Conservation (phyloP, 441 rosid genomes). For the Euphorbia corollata region DNA sequence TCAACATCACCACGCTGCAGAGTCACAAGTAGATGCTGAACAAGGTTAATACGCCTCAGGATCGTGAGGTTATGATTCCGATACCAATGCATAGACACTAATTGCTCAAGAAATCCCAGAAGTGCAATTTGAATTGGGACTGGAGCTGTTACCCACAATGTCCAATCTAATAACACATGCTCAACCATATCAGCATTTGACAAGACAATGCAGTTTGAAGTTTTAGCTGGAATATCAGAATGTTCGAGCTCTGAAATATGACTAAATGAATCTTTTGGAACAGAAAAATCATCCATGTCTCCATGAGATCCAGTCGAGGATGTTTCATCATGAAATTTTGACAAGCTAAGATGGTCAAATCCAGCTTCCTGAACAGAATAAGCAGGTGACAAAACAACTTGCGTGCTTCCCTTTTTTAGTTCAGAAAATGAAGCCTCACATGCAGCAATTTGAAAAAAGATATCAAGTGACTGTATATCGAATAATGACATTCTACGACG, state of each 20-base stretch:
- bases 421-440: conserved; percentile 98
- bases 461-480: conserved; percentile 97
- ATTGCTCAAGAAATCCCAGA: conserved; percentile 94
- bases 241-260: conserved; percentile 94
- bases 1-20: conserved; percentile 99
- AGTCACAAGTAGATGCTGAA: conserved; percentile 91
- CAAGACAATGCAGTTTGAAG: conserved; percentile 95
- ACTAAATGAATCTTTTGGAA: conserved; percentile 81
- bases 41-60: conserved; percentile 91
- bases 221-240: conserved; percentile 71
- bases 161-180: conserved; percentile 99
- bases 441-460: conserved; percentile 97
- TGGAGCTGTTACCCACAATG: conserved; percentile 92
- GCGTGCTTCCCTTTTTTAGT: conserved; percentile 64
- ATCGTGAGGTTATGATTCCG: conserved; percentile 96
- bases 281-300: conserved; percentile 94
- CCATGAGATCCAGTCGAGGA: conserved; percentile 94
- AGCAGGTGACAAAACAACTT: conserved; percentile 38
- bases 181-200: conserved; percentile 99
- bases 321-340: conserved; percentile 78
- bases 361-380: conserved; percentile 56
- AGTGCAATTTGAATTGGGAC: conserved; percentile 90
- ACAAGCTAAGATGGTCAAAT: conserved; percentile 75
- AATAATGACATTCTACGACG: conserved; percentile 82
- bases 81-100: conserved; percentile 99